Evolutionary conservation across 2,329 filamentous ascomycete genomes (phyloP), one percentile per base, ranked within the genome.

Genomic region (Chaetothyriales sp.): DNA sequence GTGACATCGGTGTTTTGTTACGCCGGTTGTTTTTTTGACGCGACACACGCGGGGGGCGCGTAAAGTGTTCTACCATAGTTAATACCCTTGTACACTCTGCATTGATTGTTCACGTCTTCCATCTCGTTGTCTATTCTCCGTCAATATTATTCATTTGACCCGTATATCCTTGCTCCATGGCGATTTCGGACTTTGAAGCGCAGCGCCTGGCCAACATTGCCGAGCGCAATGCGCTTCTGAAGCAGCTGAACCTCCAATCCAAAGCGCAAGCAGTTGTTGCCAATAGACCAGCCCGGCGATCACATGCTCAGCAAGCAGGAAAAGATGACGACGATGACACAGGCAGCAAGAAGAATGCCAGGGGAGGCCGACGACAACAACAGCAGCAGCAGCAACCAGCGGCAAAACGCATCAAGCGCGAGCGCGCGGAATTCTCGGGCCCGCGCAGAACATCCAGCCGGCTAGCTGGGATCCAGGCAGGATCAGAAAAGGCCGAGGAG

Each of bases 191-290:
- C 42, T 95, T 94, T 66, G 89, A 95, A 72, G 81, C 82, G 60
- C 81, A 86, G 59, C 77, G 89, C 0, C 77, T 86, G 15, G 86
- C 88, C 54, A 95, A 95, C 58, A 93, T 94, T 43, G 86, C 83
- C 0, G 81, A 85, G 49, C 92, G 93, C 60, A 83, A 90, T 66
- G 86, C 83, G 64, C 74, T 95, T 0, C 68, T 95, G 0, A 84
- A 84, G 53, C 83, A 88, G 53, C 77, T 94, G 1, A 82, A 84
- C 36, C 70, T 78, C 57, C 77, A 81, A 61, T 75, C 77, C 1
- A 78, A 79, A 1, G 77, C 83, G 0, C 66, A 71, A 18, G 63
- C 77, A 0, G 68, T 75, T 1, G 66, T 70, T 32, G 45, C 19
- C 25, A 47, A 25, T n/a, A n/a, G n/a, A 2, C 10, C 32, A 39